Percentiles rank a stretch among this genome's conserved stretches.
Evolutionary conservation across 2,329 filamentous ascomycete genomes (phyloP).

Genomic region (Alternaria sp.): DNA sequence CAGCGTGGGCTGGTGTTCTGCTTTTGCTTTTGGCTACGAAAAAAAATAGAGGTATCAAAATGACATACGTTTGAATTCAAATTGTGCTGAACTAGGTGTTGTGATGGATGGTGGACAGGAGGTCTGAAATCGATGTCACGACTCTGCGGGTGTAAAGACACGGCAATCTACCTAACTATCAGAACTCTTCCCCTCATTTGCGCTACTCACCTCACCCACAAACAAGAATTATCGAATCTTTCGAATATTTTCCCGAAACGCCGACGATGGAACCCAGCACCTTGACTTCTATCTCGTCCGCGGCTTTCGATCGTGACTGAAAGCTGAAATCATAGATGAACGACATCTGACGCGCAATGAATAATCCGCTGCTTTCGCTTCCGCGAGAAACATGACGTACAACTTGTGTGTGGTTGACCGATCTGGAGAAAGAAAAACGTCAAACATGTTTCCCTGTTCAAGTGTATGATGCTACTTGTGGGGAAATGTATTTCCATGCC

Average conservation of each 20-base stretch:
- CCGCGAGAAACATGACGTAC: background rate
- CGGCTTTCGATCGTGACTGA: background rate
- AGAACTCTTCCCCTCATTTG: background rate
- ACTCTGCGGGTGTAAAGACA: background rate
- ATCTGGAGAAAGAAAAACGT: background rate
- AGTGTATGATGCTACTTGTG: background rate
- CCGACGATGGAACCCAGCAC: background rate
- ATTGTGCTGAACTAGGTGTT: accelerated
- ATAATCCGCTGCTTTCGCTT: background rate
- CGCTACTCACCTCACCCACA: background rate
- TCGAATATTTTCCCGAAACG: background rate
- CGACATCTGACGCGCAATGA: background rate
- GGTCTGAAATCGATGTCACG: background rate
- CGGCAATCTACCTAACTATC: background rate
- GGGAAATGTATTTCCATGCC: background rate
- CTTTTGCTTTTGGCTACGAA: background rate
- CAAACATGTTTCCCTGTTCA: background rate
- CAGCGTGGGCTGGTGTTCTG: background rate
- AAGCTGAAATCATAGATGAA: background rate
- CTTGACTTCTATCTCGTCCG: background rate
- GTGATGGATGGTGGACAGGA: background rate
- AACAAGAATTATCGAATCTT: background rate
- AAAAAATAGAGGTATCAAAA: background rate
- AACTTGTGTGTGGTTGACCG: background rate
- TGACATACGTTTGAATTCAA: background rate